phyloP scores from a whole-genome alignment of 2,329 filamentous ascomycete genomes.

The Ophiostoma ulmi region DNA sequence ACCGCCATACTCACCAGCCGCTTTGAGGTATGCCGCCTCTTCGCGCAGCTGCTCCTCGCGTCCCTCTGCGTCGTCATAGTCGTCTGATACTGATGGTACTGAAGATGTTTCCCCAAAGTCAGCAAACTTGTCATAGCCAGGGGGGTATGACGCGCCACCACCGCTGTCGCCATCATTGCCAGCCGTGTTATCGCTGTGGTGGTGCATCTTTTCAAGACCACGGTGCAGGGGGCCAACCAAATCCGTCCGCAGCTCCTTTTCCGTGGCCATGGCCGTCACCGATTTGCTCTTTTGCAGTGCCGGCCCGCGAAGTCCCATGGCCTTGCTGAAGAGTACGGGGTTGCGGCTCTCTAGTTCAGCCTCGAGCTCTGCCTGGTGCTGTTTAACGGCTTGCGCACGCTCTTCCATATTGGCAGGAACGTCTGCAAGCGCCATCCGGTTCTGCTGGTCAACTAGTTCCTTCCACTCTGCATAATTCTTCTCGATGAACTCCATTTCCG shows the following conservation, averaged over 20 bases:
- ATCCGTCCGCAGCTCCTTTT: slow-evolving; percentile 29
- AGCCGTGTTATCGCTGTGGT: slow-evolving; percentile 17
- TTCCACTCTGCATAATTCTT: slow-evolving; percentile 45
- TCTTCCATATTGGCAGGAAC: slow-evolving; percentile 39
- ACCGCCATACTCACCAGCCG: neutral
- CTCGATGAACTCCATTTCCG: slow-evolving; percentile 33
- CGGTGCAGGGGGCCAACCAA: slow-evolving; percentile 33
- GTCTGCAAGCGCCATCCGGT: slow-evolving; percentile 37
- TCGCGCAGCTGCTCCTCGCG: slow-evolving; percentile 47
- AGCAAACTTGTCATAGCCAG: slow-evolving; percentile 28
- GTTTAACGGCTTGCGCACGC: slow-evolving; percentile 39
- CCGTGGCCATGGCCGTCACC: slow-evolving; percentile 11
- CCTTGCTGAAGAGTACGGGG: slow-evolving; percentile 45
- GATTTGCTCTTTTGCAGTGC: slow-evolving; percentile 14
- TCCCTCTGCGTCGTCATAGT: slow-evolving; percentile 37
- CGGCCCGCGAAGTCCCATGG: slow-evolving; percentile 35
- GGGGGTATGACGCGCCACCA: neutral
- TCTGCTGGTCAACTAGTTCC: slow-evolving; percentile 41
- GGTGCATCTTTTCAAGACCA: slow-evolving; percentile 35
- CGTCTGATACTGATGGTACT: slow-evolving; percentile 27
- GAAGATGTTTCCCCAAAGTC: slow-evolving; percentile 19
- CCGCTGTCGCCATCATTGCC: neutral
- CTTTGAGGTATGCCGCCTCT: slow-evolving; percentile 34
- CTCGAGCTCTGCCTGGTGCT: slow-evolving; percentile 47
- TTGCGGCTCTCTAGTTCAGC: slow-evolving; percentile 44